phyloP scores from a whole-genome alignment of 345 rosid species.

The Gynandropsis gynandra region DNA sequence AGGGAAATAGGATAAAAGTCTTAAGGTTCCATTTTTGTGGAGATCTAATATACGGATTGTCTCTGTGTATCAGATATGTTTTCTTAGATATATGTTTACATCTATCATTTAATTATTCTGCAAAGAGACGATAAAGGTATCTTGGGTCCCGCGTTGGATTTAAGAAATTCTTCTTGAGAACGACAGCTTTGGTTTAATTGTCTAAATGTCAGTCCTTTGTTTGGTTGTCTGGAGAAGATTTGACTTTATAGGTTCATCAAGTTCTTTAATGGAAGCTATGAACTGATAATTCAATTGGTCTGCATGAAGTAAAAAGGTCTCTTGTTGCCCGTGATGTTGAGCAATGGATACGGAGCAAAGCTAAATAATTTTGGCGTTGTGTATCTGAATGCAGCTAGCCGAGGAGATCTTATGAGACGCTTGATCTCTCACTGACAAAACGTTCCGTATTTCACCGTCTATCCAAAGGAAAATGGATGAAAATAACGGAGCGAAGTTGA shows the following conservation, averaged over 20 bases:
- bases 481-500: constrained; percentile 46
- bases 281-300: too few species aligned
- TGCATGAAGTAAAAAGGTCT: constrained; percentile 8
- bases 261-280: neutral
- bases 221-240: neutral
- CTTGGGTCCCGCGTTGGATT: constrained; percentile 2
- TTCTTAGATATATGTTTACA: too few species aligned
- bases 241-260: neutral
- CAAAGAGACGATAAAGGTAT: too few species aligned
- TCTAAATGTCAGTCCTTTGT: constrained; percentile 15
- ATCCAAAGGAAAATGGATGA: constrained; percentile 52
- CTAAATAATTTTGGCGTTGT: neutral
- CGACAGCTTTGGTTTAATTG: constrained; percentile 5
- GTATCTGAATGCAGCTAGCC: constrained; percentile 10
- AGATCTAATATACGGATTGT: neutral
- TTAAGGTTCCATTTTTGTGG: neutral
- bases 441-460: constrained; percentile 22
- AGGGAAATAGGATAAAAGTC: too few species aligned
- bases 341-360: too few species aligned
- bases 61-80: too few species aligned
- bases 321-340: too few species aligned
- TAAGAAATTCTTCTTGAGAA: constrained; percentile 13
- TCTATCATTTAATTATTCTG: too few species aligned
- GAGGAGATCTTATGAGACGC: constrained; percentile 42
- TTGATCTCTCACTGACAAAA: constrained; percentile 24